These are phyloP conservation scores for Meripilus lineatus DNA, from an alignment of 1,284 basidiomycete genomes.

Conservation along the genomic window DNA sequence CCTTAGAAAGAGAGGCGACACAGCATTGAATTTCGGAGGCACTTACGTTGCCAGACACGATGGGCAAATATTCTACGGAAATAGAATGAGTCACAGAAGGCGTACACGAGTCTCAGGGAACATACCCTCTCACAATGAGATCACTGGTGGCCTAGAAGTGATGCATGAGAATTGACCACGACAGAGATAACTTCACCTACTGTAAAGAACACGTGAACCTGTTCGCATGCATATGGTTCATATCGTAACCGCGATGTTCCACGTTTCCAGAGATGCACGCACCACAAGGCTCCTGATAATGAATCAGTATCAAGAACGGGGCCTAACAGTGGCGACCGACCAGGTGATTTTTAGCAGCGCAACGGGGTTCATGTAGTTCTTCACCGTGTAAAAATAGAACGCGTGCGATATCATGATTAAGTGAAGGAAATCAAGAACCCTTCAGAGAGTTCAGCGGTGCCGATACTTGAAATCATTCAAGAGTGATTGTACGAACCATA, in stretches of 20 bases:
- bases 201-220: conserved; percentile 12
- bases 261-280: conserved; percentile 1
- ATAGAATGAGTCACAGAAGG: no score
- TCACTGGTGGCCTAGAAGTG: conserved; percentile 16
- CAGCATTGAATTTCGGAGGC: neutral
- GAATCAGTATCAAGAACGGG: neutral
- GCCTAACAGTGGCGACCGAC: conserved; percentile 1
- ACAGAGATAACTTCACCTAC: conserved; percentile 6
- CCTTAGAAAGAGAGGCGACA: neutral
- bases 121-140: conserved; percentile 13
- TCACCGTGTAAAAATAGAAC: conserved; percentile 9
- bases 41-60: conserved; percentile 17
- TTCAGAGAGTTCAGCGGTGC: neutral
- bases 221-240: neutral
- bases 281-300: conserved; percentile 18
- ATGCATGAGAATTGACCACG: no score
- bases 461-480: neutral
- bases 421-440: conserved; percentile 4
- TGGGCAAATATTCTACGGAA: conserved; percentile 16
- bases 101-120: neutral
- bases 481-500: neutral
- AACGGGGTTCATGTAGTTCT: conserved; percentile 10
- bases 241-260: no score
- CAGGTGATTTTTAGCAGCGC: conserved; percentile 6
- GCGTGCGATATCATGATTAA: conserved; percentile 7